Base-by-base conservation (phyloP, 2,329 filamentous ascomycete species). In the Ceratocystis variospora region DNA sequence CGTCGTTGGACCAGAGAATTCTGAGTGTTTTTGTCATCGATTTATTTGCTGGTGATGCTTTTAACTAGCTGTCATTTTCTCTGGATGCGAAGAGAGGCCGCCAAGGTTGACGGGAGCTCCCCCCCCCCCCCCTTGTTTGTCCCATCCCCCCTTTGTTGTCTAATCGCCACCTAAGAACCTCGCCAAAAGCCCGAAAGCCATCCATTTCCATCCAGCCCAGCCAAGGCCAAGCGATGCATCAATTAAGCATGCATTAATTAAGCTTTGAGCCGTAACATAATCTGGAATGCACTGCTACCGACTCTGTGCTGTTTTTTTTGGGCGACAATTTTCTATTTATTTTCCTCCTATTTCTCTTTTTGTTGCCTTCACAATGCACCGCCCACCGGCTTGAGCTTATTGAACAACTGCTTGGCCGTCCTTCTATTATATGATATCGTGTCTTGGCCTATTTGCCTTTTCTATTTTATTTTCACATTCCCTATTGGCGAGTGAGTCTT, bases 221-320 rank as follows among this genome's bases (percentile, higher is more conserved):
- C 37, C 50, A 22, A 55, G 25, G 50, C 53, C 53, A 59, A 33
- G 28, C 28, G 25, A 59, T 59, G 53, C 53, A 59, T 33, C 53
- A 59, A 59, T 59, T 59, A 59, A 59, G 53, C 53, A 59, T 59
- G 53, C 53, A 59, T 59, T 59, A 59, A 59, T 59, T 59, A 59
- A 59, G 53, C 53, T 37, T 59, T 59, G 53, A 59, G 17, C 53
- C 33, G 33, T 31, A 59, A 31, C 28, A 33, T n/a, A 8, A 41
- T n/a, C 53, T n/a, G 53, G 28, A 33, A 17, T 19, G 6, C 15
- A 12, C 28, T 22, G 48, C 8, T 25, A 28, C 8, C 37, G 10
- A 41, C 33, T 12, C 31, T 15, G 10, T 25, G 12, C 22, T 19
- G 15, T 48, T 48, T 48, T 48, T 48, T 48, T n/a, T 48, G 19